A percentile compares a stretch with the other conserved stretches of the same genome.
Evolutionary conservation across 1,284 basidiomycete genomes (phyloP).

Genomic region (Cryptococcus jaspeensis): DNA sequence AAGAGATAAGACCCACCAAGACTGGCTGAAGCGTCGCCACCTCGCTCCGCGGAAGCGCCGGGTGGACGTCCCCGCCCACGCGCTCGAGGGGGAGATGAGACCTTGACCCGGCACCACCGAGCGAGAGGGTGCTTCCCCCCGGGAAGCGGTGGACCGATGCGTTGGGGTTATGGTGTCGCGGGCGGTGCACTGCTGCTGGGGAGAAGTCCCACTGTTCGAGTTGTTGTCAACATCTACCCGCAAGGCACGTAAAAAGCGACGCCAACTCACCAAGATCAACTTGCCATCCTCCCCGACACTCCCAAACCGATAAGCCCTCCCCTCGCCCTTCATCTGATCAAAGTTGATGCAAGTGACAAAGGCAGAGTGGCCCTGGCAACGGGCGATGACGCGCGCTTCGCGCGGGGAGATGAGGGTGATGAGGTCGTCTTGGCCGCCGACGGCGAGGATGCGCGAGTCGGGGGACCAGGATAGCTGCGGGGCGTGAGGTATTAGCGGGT

Average conservation of each 20-base stretch:
- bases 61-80: slow-evolving; percentile 65
- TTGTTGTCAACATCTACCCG: not conserved
- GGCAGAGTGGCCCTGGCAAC: slow-evolving; percentile 94
- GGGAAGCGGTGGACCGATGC: slow-evolving; percentile 35
- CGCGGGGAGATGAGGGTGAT: slow-evolving; percentile 77
- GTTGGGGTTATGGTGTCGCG: slow-evolving; percentile 44
- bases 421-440: slow-evolving; percentile 91
- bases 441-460: slow-evolving; percentile 87
- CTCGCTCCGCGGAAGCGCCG: slow-evolving; percentile 82
- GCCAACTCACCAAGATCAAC: slow-evolving; percentile 66
- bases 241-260: not conserved
- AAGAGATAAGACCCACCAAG: slow-evolving; percentile 59
- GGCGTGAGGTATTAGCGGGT: not conserved
- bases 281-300: slow-evolving; percentile 95
- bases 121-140: slow-evolving; percentile 56
- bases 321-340: slow-evolving; percentile 73
- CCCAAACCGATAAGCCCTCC: slow-evolving; percentile 80
- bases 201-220: slow-evolving; percentile 83
- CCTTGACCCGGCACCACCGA: slow-evolving; percentile 17
- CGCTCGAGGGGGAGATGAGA: slow-evolving; percentile 40
- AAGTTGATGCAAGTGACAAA: slow-evolving; percentile 89
- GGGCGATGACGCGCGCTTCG: slow-evolving; percentile 88
- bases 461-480: slow-evolving; percentile 80
- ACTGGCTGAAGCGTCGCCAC: slow-evolving; percentile 89
- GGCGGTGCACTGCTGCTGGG: slow-evolving; percentile 53